These are phyloP conservation scores for Chaetomium strumarium DNA, from an alignment of 2,329 filamentous ascomycete genomes.

Conservation along the genomic window DNA sequence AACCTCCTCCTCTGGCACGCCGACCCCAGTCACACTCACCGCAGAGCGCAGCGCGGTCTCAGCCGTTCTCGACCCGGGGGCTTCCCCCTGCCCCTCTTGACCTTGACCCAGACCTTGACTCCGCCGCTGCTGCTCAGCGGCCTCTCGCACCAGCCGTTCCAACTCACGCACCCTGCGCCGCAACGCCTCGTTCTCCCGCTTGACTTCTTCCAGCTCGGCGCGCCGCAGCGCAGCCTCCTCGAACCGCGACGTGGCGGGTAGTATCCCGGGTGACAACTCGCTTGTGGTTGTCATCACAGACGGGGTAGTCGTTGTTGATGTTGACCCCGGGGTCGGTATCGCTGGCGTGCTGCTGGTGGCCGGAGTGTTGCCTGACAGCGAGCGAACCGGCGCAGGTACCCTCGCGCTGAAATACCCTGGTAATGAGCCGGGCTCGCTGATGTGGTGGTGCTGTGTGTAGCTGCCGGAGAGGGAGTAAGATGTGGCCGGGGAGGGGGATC, in stretches of 20 bases:
- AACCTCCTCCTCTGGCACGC: conserved; percentile 55
- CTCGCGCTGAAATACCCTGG: conserved; percentile 31
- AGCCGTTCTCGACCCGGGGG: conserved; percentile 16
- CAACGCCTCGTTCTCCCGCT: conserved; percentile 57
- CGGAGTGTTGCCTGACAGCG: conserved; percentile 1
- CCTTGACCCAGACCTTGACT: conserved; percentile 30
- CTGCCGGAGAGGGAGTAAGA: conserved; percentile 34
- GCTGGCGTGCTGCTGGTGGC: conserved; percentile 30
- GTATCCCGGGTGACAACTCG: conserved; percentile 47
- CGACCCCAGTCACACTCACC: conserved; percentile 47
- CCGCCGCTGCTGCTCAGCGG: conserved; percentile 20
- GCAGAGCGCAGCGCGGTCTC: conserved; percentile 38
- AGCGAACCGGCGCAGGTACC: conserved; percentile 14
- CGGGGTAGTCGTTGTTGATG: neutral
- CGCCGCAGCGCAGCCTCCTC: conserved; percentile 58
- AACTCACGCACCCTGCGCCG: conserved; percentile 57
- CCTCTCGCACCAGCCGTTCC: conserved; percentile 48
- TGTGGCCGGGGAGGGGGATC: conserved; percentile 39
- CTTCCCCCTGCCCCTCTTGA: conserved; percentile 40
- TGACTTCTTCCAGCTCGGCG: conserved; percentile 54
- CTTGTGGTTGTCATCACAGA: conserved; percentile 13
- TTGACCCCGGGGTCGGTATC: conserved; percentile 35
- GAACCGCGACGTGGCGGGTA: conserved; percentile 54
- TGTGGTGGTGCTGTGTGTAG: conserved; percentile 33
- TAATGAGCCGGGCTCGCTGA: conserved; percentile 32